Percentiles rank a stretch among this genome's conserved stretches.
Conservation (phyloP, 2,329 filamentous ascomycete species). For the Trichophyton benhamiae region DNA sequence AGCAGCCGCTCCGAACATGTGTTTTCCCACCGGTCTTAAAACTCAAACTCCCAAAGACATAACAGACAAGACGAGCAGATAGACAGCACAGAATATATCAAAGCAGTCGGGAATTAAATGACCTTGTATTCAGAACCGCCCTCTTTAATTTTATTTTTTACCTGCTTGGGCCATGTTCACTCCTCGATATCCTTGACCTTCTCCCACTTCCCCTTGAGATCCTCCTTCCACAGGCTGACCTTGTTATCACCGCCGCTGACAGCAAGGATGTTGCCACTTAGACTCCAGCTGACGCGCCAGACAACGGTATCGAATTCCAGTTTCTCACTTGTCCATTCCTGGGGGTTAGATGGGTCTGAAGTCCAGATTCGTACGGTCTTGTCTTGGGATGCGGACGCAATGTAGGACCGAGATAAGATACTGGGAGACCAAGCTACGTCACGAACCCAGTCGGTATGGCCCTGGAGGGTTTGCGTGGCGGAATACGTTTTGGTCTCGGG, state of each 20-base stretch:
- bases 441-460: constrained; percentile 92
- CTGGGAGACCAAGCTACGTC: constrained; percentile 97
- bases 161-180: constrained; percentile 27
- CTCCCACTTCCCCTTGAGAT: constrained; percentile 91
- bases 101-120: neutral
- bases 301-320: constrained; percentile 79
- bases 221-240: constrained; percentile 97
- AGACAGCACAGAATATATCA: neutral
- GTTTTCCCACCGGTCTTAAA: neutral
- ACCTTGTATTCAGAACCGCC: neutral
- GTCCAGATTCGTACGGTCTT: constrained; percentile 98
- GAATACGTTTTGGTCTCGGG: constrained; percentile 42
- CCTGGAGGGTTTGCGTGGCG: constrained; percentile 48
- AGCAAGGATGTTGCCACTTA: constrained; percentile 91
- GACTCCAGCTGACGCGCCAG: constrained; percentile 95
- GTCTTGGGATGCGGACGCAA: constrained; percentile 88
- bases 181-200: constrained; percentile 94
- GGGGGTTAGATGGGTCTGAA: constrained; percentile 51
- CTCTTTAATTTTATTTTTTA: neutral
- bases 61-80: neutral
- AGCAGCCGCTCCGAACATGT: neutral
- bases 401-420: constrained; percentile 89
- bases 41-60: neutral
- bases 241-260: constrained; percentile 93
- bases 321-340: constrained; percentile 73